Percentiles rank a stretch among this genome's conserved stretches.
phyloP scores from a whole-genome alignment of 768 basidiomycete species.

The Kwoniella bestiolae region DNA sequence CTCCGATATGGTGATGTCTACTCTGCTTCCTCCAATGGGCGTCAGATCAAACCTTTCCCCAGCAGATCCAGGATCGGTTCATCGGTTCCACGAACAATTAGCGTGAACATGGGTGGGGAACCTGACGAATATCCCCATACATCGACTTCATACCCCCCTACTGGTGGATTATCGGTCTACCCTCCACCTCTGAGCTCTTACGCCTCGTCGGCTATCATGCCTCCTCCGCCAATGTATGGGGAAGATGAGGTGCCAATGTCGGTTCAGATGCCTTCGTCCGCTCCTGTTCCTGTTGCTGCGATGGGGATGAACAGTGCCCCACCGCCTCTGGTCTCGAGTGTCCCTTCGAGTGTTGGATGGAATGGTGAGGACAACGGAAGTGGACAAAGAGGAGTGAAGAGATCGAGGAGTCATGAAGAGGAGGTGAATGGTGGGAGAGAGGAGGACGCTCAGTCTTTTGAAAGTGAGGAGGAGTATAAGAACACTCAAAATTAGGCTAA shows the following conservation, averaged over 20 bases:
- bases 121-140: constrained; percentile 12
- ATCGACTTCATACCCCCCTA: neutral
- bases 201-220: constrained; percentile 7
- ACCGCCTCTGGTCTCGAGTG: neutral
- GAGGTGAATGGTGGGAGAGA: neutral
- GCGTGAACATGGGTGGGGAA: constrained; percentile 42
- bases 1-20: constrained; percentile 23
- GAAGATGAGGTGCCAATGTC: constrained; percentile 51
- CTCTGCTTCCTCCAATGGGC: neutral
- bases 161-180: constrained; percentile 4
- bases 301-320: neutral
- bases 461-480: constrained; percentile 9
- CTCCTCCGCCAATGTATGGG: constrained; percentile 44
- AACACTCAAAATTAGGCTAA: no score
- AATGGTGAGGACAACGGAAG: neutral
- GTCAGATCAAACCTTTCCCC: constrained; percentile 43
- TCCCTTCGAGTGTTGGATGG: neutral
- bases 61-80: constrained; percentile 31
- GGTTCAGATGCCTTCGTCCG: constrained; percentile 35
- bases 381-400: constrained; percentile 11
- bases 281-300: neutral
- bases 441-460: constrained; percentile 14
- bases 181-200: constrained; percentile 13
- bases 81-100: constrained; percentile 29
- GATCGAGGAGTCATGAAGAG: constrained; percentile 16